Conservation (phyloP, 441 rosid genomes). For the Monsonia emarginata region DNA sequence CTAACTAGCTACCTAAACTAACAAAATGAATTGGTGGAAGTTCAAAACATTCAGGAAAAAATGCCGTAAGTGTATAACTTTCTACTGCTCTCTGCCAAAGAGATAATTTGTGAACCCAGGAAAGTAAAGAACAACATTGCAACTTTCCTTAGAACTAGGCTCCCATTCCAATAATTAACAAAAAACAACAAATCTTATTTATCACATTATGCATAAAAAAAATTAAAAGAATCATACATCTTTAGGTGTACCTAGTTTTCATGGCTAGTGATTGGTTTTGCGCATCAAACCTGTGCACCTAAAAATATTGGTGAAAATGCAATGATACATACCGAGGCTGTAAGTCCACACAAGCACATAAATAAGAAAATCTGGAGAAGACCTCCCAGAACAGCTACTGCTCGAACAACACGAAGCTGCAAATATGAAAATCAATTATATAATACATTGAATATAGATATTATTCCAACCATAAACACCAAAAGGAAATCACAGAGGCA, state of each 20-base stretch:
- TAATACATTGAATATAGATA: neutral
- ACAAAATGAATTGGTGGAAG: neutral
- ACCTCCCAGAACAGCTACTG: constrained; percentile 89
- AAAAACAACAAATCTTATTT: neutral
- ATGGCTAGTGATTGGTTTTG: neutral
- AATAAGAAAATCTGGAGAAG: constrained; percentile 87
- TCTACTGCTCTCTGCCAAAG: neutral
- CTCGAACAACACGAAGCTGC: constrained; percentile 94
- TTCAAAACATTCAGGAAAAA: neutral
- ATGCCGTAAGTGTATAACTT: neutral
- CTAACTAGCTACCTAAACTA: neutral
- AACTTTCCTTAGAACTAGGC: neutral
- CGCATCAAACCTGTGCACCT: neutral
- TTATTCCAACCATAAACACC: neutral
- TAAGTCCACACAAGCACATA: constrained; percentile 85
- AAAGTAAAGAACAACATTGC: neutral
- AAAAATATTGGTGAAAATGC: neutral
- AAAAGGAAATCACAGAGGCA: constrained; percentile 3
- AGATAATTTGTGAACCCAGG: neutral
- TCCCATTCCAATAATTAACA: neutral
- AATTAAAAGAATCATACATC: neutral
- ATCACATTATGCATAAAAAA: neutral
- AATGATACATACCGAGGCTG: constrained; percentile 53
- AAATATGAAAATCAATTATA: constrained; percentile 22
- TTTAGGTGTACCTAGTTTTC: neutral